phyloP scores from a whole-genome alignment of 2,329 filamentous ascomycete genomes.

The Cladosporium halotolerans region DNA sequence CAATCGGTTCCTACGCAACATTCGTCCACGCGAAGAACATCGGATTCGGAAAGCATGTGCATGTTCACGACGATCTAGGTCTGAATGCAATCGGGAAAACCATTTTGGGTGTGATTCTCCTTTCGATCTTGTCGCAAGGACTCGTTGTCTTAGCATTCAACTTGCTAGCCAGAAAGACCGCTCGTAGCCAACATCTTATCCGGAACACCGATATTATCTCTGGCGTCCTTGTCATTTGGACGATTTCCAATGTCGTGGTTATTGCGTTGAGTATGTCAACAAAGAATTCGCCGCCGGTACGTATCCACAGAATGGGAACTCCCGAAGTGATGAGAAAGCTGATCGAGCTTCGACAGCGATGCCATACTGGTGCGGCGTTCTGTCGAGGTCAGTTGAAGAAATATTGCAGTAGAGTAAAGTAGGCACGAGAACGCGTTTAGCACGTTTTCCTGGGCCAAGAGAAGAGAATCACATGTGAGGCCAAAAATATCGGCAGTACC shows the following conservation, averaged over 20 bases:
- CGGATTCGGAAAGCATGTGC: slow-evolving; percentile 1
- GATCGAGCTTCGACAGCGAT: slow-evolving; percentile 9
- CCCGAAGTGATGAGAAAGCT: background rate
- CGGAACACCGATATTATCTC: slow-evolving; percentile 6
- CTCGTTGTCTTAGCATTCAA: slow-evolving; percentile 9
- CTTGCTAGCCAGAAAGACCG: slow-evolving; percentile 7
- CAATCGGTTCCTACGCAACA: slow-evolving; percentile 1
- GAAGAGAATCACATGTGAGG: too few species aligned
- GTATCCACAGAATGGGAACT: background rate
- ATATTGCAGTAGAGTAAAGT: too few species aligned
- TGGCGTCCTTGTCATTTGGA: background rate
- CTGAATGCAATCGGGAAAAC: background rate
- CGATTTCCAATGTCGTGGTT: background rate
- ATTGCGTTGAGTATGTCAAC: background rate
- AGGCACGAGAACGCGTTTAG: too few species aligned
- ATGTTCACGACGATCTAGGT: background rate
- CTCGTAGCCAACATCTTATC: slow-evolving; percentile 5
- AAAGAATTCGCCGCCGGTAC: background rate
- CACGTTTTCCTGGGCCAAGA: too few species aligned
- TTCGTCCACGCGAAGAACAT: slow-evolving; percentile 1
- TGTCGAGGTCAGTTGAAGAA: slow-evolving; percentile 3
- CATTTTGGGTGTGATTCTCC: background rate
- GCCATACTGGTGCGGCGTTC: slow-evolving; percentile 8
- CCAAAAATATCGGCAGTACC: too few species aligned
- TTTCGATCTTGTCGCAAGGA: slow-evolving; percentile 4